Percentiles rank a stretch among this genome's conserved stretches.
These are phyloP conservation scores for Harringtonia aguacate DNA, from an alignment of 2,329 filamentous ascomycete genomes.

Conservation along the genomic window DNA sequence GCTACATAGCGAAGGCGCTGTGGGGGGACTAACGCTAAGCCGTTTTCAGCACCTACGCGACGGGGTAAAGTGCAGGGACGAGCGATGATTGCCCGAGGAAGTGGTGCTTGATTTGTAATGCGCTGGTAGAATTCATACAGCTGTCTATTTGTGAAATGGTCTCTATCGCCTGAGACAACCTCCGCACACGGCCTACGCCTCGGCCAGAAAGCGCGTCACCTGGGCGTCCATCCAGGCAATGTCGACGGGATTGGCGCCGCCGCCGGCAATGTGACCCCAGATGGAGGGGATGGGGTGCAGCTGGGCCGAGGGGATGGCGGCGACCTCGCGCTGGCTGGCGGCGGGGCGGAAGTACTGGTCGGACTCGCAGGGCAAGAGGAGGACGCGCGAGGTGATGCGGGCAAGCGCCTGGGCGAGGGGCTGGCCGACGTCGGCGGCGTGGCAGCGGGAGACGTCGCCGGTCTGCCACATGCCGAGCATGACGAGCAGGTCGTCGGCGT, in stretches of 20 bases:
- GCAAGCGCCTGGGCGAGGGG: constrained; percentile 52
- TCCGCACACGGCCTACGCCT: too few relatives aligned
- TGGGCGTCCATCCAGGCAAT: constrained; percentile 4
- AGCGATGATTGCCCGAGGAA: too few relatives aligned
- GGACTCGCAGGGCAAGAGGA: constrained; percentile 62
- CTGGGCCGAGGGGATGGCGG: constrained; percentile 13
- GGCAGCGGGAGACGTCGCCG: constrained; percentile 47
- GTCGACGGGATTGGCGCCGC: constrained; percentile 4
- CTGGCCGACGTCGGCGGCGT: too few relatives aligned
- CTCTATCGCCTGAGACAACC: too few relatives aligned
- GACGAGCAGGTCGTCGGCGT: constrained; percentile 14
- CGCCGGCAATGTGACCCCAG: constrained; percentile 12
- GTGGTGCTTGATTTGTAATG: too few relatives aligned
- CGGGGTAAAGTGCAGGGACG: too few relatives aligned
- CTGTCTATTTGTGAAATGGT: too few relatives aligned
- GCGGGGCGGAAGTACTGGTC: constrained; percentile 77
- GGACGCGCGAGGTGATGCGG: constrained; percentile 58
- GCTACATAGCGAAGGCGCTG: too few relatives aligned
- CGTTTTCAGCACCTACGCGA: too few relatives aligned
- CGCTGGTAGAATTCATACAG: too few relatives aligned
- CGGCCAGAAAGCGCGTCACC: not conserved
- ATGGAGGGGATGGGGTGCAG: constrained; percentile 7
- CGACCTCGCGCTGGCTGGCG: constrained; percentile 65
- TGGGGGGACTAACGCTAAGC: too few relatives aligned
- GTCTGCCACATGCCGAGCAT: constrained; percentile 67